Evolutionary conservation across 2,329 filamentous ascomycete genomes (phyloP), one percentile per base, ranked within the genome.

Genomic region (Colletotrichum caudatum): DNA sequence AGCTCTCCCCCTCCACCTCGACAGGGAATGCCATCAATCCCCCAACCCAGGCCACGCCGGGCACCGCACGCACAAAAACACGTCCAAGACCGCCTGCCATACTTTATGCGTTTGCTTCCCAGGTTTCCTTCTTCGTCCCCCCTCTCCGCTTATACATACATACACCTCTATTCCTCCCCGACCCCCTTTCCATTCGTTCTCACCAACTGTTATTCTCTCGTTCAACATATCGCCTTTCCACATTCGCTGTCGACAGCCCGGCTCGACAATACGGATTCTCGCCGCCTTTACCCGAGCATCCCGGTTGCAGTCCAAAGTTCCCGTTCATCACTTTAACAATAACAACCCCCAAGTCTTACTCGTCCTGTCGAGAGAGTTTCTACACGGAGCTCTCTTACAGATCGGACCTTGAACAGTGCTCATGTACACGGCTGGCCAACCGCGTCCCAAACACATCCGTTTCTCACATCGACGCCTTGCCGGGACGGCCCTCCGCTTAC

Each of bases 401-500:
- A 66, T 46, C 56, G 67, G 65, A 63, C 50, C 41, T 61, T 60
- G 66, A 59, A 48, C 66, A 70, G 46, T 71, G 54, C 66, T 67
- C 71, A 74, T 74, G 72, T 70, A 70, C 66, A 74, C 62, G 70
- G 70, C 71, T 73, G 71, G 71, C 58, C 65, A 54, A 64, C 66
- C 63, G 57, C 71, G 73, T 73, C 71, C 58, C 63, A 39, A 54
- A 65, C 58, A 50, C 62, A 71, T 50, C 53, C 51, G 50, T 16
- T 65, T 58, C 23, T 54, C 44, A 56, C 71, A 44, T 18, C 56
- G 50, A 35, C 64, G 64, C 23, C 66, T 41, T 41, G 58, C 39
- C 51, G 61, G 50, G 48, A 65, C 41, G 35, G 35, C 58, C 37
- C 18, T 29, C 33, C 41, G 20, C 66, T 57, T 73, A 59, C 62